Percentiles rank a stretch among this genome's conserved stretches.
These are phyloP conservation scores for Anthracocystis walkeri DNA, from an alignment of 1,284 basidiomycete genomes.

Conservation along the genomic window DNA sequence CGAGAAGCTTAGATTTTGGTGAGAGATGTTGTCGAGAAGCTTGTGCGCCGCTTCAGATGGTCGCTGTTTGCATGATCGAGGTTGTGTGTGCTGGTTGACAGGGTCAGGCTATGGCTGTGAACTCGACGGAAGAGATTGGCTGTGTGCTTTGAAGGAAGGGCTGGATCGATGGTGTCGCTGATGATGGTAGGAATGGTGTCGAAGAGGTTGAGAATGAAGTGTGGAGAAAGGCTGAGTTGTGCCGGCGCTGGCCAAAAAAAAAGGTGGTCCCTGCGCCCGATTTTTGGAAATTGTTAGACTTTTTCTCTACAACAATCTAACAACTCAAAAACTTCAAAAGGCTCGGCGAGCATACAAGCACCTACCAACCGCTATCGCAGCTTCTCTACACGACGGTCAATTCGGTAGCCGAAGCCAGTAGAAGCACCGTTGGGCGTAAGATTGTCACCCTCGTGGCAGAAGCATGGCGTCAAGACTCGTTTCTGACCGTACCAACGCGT, in stretches of 20 bases:
- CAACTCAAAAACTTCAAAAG: background rate
- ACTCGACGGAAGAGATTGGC: too few species aligned
- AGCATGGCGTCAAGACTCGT: background rate
- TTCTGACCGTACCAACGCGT: background rate
- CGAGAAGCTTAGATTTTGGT: conserved; percentile 26
- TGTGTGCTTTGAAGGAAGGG: too few species aligned
- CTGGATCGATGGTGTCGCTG: background rate
- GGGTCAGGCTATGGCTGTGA: too few species aligned
- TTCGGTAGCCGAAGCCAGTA: background rate
- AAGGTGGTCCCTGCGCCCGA: conserved; percentile 21
- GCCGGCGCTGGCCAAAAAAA: background rate
- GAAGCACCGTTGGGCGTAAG: background rate
- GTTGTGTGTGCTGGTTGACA: too few species aligned
- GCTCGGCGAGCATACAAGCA: background rate
- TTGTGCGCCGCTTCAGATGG: too few species aligned
- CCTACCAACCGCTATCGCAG: background rate
- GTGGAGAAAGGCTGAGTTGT: background rate
- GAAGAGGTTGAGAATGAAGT: background rate
- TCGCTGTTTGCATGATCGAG: too few species aligned
- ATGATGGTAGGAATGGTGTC: background rate
- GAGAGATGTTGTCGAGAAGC: background rate
- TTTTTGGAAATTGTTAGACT: background rate
- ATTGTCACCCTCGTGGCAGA: background rate
- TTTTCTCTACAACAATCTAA: background rate
- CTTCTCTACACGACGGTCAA: background rate